phyloP scores from a whole-genome alignment of 2,329 filamentous ascomycete genomes.

The Fusarium annulatum region DNA sequence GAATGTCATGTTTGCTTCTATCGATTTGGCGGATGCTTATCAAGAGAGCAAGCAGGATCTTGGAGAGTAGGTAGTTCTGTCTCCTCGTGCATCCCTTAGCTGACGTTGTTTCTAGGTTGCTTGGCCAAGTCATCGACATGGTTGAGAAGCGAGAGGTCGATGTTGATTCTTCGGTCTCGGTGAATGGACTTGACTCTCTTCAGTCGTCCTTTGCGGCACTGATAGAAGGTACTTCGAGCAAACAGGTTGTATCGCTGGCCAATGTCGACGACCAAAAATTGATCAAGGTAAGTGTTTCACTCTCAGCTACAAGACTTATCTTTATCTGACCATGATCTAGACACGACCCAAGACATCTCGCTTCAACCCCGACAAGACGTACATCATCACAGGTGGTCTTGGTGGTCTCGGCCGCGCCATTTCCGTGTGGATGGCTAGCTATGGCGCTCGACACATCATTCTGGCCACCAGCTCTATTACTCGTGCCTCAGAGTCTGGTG shows the following conservation, averaged over 20 bases:
- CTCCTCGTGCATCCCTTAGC: not conserved
- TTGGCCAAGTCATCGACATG: slow-evolving; percentile 18
- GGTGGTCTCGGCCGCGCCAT: slow-evolving; percentile 39
- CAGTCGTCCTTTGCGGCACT: slow-evolving; percentile 20
- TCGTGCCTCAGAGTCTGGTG: slow-evolving; percentile 24
- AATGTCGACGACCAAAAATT: slow-evolving; percentile 6
- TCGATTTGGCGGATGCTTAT: slow-evolving; percentile 36
- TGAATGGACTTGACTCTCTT: slow-evolving; percentile 20
- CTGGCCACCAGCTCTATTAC: slow-evolving; percentile 37
- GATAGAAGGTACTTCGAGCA: not conserved
- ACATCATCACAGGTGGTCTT: slow-evolving; percentile 41
- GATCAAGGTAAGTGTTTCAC: slow-evolving; percentile 21
- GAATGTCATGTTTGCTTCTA: slow-evolving; percentile 40
- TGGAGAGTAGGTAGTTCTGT: slow-evolving; percentile 10
- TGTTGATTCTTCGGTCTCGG: slow-evolving; percentile 7
- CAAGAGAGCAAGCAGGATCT: slow-evolving; percentile 28
- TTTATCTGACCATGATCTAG: slow-evolving; percentile 20
- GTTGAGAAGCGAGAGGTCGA: slow-evolving; percentile 20
- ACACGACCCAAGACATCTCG: slow-evolving; percentile 31
- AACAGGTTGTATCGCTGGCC: slow-evolving; percentile 30
- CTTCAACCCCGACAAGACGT: slow-evolving; percentile 34
- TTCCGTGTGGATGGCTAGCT: slow-evolving; percentile 42
- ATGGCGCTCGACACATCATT: slow-evolving; percentile 37
- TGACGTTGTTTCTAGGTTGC: slow-evolving; percentile 19
- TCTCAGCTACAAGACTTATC: not conserved